phyloP scores from a whole-genome alignment of 345 rosid species.

The Linum lewisii region DNA sequence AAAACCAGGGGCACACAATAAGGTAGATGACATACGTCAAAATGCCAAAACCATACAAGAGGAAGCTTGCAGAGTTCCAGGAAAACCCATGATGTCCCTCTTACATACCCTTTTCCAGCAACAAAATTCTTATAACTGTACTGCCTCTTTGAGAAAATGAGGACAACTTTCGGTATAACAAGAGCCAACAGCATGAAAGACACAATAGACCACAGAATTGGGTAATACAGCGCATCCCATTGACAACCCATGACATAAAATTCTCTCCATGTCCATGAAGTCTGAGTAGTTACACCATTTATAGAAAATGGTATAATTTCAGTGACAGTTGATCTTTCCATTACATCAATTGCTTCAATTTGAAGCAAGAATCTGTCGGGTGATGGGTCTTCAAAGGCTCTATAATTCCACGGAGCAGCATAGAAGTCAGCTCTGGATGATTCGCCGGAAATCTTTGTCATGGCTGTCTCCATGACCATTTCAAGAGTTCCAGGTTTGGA shows the following conservation, averaged over 20 bases:
- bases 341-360: constrained; percentile 54
- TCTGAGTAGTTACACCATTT: constrained; percentile 46
- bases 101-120: constrained; percentile 36
- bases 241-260: constrained; percentile 80
- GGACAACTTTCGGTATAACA: constrained; percentile 47
- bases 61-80: constrained; percentile 64
- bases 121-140: constrained; percentile 42
- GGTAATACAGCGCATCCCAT: constrained; percentile 66
- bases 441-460: constrained; percentile 43
- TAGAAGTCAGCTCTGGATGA: constrained; percentile 56
- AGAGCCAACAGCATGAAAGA: constrained; percentile 35
- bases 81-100: constrained; percentile 46
- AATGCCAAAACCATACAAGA: constrained; percentile 53
- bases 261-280: constrained; percentile 94
- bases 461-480: constrained; percentile 58
- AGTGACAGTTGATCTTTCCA: constrained; percentile 44
- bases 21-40: constrained; percentile 56
- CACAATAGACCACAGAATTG: constrained; percentile 50
- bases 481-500: constrained; percentile 41
- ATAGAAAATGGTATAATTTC: constrained; percentile 75
- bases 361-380: constrained; percentile 87
- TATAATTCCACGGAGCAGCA: constrained; percentile 76
- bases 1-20: constrained; percentile 63
- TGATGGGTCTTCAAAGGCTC: constrained; percentile 79
- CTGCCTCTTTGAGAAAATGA: constrained; percentile 38